phyloP scores from a whole-genome alignment of 2,329 filamentous ascomycete species.

The Botrytis deweyae region DNA sequence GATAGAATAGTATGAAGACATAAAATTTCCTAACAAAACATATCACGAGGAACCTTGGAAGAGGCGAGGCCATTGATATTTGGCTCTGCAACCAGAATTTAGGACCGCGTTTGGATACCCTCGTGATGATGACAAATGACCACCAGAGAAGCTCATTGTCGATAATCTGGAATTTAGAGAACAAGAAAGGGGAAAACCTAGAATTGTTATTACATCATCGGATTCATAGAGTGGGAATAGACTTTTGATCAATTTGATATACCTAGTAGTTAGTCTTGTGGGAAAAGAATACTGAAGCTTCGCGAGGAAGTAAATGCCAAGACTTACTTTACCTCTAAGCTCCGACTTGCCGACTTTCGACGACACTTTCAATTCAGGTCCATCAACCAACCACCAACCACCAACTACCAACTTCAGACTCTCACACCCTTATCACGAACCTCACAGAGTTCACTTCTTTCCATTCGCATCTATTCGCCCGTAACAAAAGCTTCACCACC shows the following conservation, averaged over 20 bases:
- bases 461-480: neutral
- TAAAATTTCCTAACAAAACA: neutral
- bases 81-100: neutral
- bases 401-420: neutral
- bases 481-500: neutral
- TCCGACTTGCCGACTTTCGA: constrained; percentile 13
- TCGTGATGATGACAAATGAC: neutral
- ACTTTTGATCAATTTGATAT: neutral
- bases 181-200: neutral
- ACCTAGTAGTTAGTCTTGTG: neutral
- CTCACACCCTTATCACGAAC: neutral
- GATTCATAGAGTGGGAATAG: neutral
- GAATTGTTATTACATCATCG: neutral
- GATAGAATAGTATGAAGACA: neutral
- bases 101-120: neutral
- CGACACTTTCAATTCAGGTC: constrained; percentile 10
- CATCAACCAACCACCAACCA: constrained; percentile 10
- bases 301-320: neutral
- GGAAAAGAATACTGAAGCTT: neutral
- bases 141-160: neutral
- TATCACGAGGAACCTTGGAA: neutral
- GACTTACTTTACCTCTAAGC: neutral
- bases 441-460: neutral
- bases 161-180: neutral
- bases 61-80: neutral